phyloP scores from a whole-genome alignment of 163 green algal species.

The Chlorella variabilis region DNA sequence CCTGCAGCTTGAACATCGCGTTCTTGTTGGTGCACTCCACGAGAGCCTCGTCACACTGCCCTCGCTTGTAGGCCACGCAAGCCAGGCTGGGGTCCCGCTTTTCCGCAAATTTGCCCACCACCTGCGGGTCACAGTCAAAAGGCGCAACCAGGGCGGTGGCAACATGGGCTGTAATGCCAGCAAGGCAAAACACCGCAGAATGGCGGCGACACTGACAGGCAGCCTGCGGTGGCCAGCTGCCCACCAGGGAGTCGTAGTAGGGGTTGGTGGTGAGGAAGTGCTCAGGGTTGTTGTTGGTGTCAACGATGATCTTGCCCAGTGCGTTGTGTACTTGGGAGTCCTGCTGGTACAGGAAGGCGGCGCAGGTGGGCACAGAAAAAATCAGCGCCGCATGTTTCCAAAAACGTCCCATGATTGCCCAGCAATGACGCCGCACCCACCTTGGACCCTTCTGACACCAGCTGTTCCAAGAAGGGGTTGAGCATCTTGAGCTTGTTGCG shows the following conservation, averaged over 20 bases:
- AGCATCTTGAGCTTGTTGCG: slow-evolving; percentile 93
- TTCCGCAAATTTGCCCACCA: slow-evolving; percentile 98
- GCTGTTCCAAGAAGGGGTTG: slow-evolving; percentile 96
- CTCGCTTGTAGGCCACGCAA: slow-evolving; percentile 97
- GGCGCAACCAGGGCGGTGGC: not conserved
- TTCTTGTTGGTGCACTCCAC: slow-evolving; percentile 98
- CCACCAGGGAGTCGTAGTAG: slow-evolving; percentile 95
- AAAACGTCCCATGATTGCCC: too few relatives aligned
- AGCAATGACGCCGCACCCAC: too few relatives aligned
- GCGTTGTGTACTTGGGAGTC: slow-evolving; percentile 93
- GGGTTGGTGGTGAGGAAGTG: slow-evolving; percentile 99
- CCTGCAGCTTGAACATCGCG: slow-evolving; percentile 97
- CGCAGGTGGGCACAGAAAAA: not conserved
- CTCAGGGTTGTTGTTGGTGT: slow-evolving; percentile 99
- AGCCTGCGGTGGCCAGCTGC: too few relatives aligned
- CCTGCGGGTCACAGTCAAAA: too few relatives aligned
- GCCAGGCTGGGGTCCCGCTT: slow-evolving; percentile 97
- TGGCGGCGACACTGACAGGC: too few relatives aligned
- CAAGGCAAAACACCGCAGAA: too few relatives aligned
- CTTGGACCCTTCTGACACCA: slow-evolving; percentile 88
- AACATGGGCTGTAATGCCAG: too few relatives aligned
- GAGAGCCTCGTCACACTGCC: slow-evolving; percentile 95
- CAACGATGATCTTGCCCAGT: slow-evolving; percentile 99
- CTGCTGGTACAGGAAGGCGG: slow-evolving; percentile 30
- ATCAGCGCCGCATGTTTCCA: too few relatives aligned